Percentiles rank a stretch among this genome's conserved stretches.
Conservation (phyloP, 371 early-diverging fungal species). For the Apophysomyces trapeziformis region DNA sequence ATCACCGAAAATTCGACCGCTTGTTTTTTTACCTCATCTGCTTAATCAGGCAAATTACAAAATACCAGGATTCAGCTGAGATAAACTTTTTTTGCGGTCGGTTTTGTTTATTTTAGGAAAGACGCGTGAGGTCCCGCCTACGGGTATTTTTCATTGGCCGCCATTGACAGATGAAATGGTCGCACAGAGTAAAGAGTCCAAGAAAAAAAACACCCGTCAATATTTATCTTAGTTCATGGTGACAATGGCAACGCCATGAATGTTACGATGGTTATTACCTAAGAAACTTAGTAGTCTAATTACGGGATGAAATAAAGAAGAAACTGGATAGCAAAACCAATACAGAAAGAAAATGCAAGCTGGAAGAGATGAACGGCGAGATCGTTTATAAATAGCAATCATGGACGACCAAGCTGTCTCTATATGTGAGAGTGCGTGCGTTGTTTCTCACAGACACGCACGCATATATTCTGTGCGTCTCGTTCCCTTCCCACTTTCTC, state of each 20-base stretch:
- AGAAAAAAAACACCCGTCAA: background rate
- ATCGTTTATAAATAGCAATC: no score
- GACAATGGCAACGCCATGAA: no score
- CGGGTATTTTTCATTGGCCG: background rate
- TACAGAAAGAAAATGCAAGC: no score
- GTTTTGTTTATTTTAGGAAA: conserved; percentile 6
- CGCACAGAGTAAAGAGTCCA: background rate
- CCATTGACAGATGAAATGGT: background rate
- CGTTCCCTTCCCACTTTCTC: background rate
- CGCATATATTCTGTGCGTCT: background rate
- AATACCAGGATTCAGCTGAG: conserved; percentile 7
- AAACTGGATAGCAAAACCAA: no score
- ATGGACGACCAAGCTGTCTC: no score
- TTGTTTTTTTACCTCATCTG: background rate
- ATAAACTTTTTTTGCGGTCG: background rate
- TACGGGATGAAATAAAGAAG: no score
- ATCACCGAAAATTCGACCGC: conserved; percentile 1
- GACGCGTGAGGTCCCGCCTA: conserved; percentile 5
- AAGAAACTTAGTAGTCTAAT: no score
- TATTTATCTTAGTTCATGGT: background rate
- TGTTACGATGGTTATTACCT: no score
- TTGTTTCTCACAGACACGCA: no score
- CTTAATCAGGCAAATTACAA: background rate
- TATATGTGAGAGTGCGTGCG: no score
- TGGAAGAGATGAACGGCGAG: no score